Percentiles rank a stretch among this genome's conserved stretches.
Conservation (phyloP, 352 stramenopile genomes). For the Pythium rishiriense region DNA sequence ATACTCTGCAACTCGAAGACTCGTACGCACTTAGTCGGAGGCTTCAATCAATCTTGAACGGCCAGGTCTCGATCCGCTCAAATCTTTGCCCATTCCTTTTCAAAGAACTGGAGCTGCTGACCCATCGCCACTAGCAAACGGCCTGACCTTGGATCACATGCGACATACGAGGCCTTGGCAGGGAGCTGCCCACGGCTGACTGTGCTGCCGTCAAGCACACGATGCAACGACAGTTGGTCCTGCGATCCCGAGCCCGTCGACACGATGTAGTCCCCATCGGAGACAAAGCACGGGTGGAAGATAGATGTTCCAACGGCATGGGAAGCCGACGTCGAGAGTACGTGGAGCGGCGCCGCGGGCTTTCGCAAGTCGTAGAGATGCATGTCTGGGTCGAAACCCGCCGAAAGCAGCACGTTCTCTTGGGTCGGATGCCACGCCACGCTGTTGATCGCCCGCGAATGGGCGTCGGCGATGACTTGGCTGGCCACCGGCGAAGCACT, state of each 20-base stretch:
- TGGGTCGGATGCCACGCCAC: conserved; percentile 52
- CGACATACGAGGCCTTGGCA: conserved; percentile 33
- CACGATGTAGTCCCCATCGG: conserved; percentile 2
- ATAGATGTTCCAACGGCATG: conserved; percentile 31
- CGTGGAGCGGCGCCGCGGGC: conserved; percentile 34
- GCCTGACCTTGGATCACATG: conserved; percentile 37
- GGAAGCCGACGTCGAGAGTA: conserved; percentile 29
- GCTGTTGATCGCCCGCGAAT: conserved; percentile 54
- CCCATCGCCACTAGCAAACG: conserved; percentile 36
- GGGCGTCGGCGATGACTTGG: conserved; percentile 29
- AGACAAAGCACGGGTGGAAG: conserved; percentile 54
- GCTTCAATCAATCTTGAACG: too few species aligned
- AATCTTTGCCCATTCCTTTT: background rate
- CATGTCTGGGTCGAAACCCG: conserved; percentile 49
- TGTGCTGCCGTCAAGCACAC: conserved; percentile 32
- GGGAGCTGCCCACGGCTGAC: conserved; percentile 40
- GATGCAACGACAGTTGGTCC: conserved; percentile 38
- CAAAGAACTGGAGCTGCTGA: conserved; percentile 32
- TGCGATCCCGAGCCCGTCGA: conserved; percentile 12
- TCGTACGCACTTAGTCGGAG: background rate
- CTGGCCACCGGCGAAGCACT: background rate
- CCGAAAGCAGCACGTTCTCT: conserved; percentile 43
- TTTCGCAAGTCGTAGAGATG: conserved; percentile 53
- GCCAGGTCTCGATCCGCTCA: too few species aligned
- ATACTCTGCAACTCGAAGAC: too few species aligned